These are phyloP conservation scores for Penicillium lagena DNA, from an alignment of 495 filamentous ascomycete genomes.

Conservation along the genomic window DNA sequence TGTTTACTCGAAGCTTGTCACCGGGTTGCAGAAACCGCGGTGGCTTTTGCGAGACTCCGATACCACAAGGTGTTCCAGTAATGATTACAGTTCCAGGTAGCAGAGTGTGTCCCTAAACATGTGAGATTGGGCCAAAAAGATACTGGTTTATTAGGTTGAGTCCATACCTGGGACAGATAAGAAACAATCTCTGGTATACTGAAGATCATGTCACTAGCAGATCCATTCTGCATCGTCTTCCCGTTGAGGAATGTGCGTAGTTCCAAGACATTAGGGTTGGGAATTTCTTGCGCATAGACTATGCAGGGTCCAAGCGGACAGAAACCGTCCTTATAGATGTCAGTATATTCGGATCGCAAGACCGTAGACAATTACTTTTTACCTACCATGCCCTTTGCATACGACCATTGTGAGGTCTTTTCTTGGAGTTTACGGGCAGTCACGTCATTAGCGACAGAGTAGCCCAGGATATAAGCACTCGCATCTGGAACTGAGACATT, in stretches of 20 bases:
- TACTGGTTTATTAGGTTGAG: no score
- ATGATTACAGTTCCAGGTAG: constrained; percentile 9
- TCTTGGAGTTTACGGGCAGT: constrained; percentile 67
- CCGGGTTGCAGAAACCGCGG: constrained; percentile 7
- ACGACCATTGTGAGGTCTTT: constrained; percentile 62
- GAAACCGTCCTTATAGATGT: constrained; percentile 7
- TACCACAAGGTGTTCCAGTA: constrained; percentile 12
- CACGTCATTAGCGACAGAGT: constrained; percentile 64
- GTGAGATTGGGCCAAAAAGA: no score
- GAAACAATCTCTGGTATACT: constrained; percentile 57
- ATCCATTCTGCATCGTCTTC: constrained; percentile 49
- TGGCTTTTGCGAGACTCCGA: constrained; percentile 8
- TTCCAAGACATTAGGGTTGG: constrained; percentile 24
- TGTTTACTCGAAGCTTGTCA: constrained; percentile 5
- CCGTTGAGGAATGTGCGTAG: constrained; percentile 62
- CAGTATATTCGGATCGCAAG: neutral
- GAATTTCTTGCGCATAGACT: constrained; percentile 14
- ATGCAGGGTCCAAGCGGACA: constrained; percentile 22
- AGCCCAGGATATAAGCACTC: constrained; percentile 60
- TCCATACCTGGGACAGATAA: constrained; percentile 55
- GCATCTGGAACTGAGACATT: constrained; percentile 56
- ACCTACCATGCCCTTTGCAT: constrained; percentile 58
- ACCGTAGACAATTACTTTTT: neutral
- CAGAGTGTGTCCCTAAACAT: constrained; percentile 9
- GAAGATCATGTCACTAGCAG: constrained; percentile 60